Evolutionary conservation across 192 early-diverging fungal species (phyloP).

Genomic region (Umbelopsis isabellina): DNA sequence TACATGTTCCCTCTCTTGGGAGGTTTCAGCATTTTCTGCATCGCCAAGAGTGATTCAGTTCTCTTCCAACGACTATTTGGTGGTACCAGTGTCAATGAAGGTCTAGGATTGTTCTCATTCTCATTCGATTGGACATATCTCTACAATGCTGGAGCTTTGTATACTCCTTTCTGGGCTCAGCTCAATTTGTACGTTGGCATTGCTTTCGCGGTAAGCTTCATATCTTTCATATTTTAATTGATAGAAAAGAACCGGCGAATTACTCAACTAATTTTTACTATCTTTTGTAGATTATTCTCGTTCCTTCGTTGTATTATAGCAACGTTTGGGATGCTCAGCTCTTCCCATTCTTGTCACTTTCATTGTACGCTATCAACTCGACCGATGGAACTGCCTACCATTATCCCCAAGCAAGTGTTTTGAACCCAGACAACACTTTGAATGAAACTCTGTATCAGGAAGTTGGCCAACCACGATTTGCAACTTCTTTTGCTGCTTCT

Average conservation of each 20-base stretch:
- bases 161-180: constrained; percentile 71
- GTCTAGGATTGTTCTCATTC: constrained; percentile 43
- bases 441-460: constrained; percentile 46
- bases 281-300: constrained; percentile 23
- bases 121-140: constrained; percentile 49
- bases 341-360: constrained; percentile 56
- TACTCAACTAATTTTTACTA: neutral
- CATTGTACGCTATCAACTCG: constrained; percentile 47
- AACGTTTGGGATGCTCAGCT: constrained; percentile 54
- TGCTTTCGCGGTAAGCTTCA: neutral
- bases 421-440: constrained; percentile 49
- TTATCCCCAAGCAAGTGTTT: constrained; percentile 39
- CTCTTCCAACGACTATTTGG: constrained; percentile 41
- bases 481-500: constrained; percentile 56
- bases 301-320: constrained; percentile 59
- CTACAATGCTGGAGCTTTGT: constrained; percentile 38
- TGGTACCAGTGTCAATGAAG: constrained; percentile 35
- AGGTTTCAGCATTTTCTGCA: constrained; percentile 43
- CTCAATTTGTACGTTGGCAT: constrained; percentile 72
- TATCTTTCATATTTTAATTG: no score
- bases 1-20: constrained; percentile 43
- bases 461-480: constrained; percentile 55
- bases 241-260: no score
- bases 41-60: constrained; percentile 29
- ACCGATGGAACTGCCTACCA: constrained; percentile 44